Conservation (phyloP, 2,329 filamentous ascomycete genomes). For the Penicillium vulpinum region DNA sequence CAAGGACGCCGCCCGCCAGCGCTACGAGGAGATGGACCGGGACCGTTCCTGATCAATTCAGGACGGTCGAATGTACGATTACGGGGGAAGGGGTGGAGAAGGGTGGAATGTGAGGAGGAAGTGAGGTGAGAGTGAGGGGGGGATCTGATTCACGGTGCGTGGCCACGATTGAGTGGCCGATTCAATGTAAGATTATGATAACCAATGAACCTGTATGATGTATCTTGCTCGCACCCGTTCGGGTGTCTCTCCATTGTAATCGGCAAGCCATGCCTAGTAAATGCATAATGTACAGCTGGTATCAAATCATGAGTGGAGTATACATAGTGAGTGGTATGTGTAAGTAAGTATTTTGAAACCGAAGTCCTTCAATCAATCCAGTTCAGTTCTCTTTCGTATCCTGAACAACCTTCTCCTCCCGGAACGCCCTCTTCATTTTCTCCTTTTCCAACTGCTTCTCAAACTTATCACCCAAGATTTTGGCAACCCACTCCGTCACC, state of each 20-base stretch:
- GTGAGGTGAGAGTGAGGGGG: not conserved
- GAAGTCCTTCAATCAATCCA: not conserved
- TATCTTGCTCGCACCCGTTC: not conserved
- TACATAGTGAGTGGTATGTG: constrained; percentile 6
- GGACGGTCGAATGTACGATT: constrained; percentile 11
- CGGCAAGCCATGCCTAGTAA: constrained; percentile 11
- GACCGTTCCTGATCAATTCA: constrained; percentile 15
- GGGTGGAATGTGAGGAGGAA: not conserved
- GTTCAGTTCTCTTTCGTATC: constrained; percentile 3
- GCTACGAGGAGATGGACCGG: constrained; percentile 47
- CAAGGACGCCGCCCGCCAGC: constrained; percentile 48
- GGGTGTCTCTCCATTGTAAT: constrained; percentile 9
- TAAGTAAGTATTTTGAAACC: not conserved
- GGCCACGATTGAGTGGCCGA: not conserved
- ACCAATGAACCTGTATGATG: not conserved
- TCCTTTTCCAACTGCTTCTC: constrained; percentile 43
- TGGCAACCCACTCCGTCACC: constrained; percentile 55
- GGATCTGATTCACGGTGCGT: not conserved
- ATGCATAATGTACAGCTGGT: constrained; percentile 21
- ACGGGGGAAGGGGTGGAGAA: not conserved
- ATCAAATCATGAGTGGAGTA: constrained; percentile 26
- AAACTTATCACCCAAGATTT: constrained; percentile 51
- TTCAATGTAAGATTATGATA: not conserved
- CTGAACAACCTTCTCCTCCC: constrained; percentile 9
- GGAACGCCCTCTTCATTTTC: constrained; percentile 26